Evolutionary conservation across 2,329 filamentous ascomycete genomes (phyloP).

Genomic region (Nemania serpens): DNA sequence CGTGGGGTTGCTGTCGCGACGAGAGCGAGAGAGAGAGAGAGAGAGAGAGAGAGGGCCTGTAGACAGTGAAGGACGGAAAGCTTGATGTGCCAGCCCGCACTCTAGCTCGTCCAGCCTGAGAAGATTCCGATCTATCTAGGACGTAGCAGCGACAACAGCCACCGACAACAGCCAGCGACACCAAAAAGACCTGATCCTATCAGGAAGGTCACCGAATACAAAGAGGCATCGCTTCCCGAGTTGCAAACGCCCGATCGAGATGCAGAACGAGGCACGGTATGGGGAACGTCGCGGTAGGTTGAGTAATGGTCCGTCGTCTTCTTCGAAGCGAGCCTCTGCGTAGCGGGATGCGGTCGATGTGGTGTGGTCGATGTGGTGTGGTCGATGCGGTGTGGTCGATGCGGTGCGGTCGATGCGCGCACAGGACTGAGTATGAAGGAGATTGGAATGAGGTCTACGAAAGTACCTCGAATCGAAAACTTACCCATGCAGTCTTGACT

Average conservation of each 20-base stretch:
- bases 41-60: background rate
- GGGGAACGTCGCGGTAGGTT: background rate
- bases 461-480: too few relatives aligned
- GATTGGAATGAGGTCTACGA: too few relatives aligned
- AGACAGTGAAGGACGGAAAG: background rate
- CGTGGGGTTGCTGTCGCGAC: background rate
- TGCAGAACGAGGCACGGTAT: background rate
- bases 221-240: slow-evolving; percentile 28
- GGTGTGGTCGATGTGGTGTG: background rate
- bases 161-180: background rate
- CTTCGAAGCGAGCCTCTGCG: background rate
- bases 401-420: background rate
- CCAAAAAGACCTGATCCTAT: slow-evolving; percentile 11
- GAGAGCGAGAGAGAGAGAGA: background rate
- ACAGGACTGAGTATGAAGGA: background rate
- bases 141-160: background rate
- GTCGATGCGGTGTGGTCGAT: background rate
- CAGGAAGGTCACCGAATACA: slow-evolving; percentile 20
- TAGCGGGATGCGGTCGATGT: too few relatives aligned
- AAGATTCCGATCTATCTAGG: too few relatives aligned
- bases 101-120: background rate
- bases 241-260: slow-evolving; percentile 7
- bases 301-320: background rate
- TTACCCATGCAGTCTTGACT: too few relatives aligned
- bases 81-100: too few relatives aligned